Evolutionary conservation across 1,139 yeast species (phyloP).

Genomic region (Petasospora fabianii): DNA sequence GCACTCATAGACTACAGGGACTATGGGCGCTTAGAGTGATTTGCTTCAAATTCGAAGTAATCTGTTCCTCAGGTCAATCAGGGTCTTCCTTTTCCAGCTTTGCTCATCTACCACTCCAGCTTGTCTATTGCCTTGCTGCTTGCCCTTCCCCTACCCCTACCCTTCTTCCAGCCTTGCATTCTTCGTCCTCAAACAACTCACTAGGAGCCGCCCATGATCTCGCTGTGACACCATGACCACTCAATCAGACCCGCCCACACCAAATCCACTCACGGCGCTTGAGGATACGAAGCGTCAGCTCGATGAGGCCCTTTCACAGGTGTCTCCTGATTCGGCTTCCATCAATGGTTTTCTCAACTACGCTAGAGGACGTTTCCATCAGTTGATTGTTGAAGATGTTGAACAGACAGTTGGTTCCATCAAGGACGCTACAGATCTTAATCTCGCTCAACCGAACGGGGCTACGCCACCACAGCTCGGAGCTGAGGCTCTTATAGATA

Average conservation of each 20-base stretch:
- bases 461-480: slow-evolving; percentile 12
- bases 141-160: too few relatives aligned
- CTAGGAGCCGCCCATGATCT: not conserved
- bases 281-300: slow-evolving; percentile 20
- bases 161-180: not conserved
- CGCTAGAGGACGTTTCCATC: slow-evolving; percentile 20
- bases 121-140: too few relatives aligned
- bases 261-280: slow-evolving; percentile 10
- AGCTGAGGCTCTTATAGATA: slow-evolving; percentile 36
- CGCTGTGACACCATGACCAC: not conserved
- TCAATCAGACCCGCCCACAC: not conserved
- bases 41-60: too few relatives aligned
- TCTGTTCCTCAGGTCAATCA: too few relatives aligned
- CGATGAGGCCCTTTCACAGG: slow-evolving; percentile 10
- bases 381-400: slow-evolving; percentile 21
- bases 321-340: slow-evolving; percentile 20
- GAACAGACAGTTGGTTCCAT: slow-evolving; percentile 11
- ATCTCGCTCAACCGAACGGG: slow-evolving; percentile 15
- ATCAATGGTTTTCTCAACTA: slow-evolving; percentile 25
- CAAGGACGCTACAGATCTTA: slow-evolving; percentile 9
- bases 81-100: not conserved
- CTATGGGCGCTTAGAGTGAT: too few relatives aligned
- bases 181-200: not conserved
- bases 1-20: too few relatives aligned
- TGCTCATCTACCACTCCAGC: not conserved